Evolutionary conservation across 345 rosid genomes (phyloP).

Genomic region (Anacardium occidentale): DNA sequence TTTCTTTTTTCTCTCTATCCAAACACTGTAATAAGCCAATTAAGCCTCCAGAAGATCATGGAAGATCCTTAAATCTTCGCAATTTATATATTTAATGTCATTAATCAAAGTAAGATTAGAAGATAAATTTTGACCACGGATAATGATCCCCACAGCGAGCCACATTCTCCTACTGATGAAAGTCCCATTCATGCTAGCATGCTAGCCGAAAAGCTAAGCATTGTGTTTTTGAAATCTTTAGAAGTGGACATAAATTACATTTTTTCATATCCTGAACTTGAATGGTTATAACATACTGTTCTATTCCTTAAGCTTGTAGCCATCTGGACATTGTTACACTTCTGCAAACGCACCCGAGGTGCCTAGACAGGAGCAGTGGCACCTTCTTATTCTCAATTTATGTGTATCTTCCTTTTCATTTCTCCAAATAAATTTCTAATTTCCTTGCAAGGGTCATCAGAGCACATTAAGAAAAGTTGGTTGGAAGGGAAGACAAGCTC

Average conservation of each 20-base stretch:
- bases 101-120: no score
- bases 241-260: not conserved
- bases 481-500: slow-evolving; percentile 55
- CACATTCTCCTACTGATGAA: not conserved
- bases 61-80: no score
- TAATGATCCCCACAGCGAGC: no score
- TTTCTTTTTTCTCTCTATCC: no score
- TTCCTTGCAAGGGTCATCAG: slow-evolving; percentile 38
- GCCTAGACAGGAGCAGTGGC: slow-evolving; percentile 6
- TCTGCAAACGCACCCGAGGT: slow-evolving; percentile 1
- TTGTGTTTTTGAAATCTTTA: not conserved
- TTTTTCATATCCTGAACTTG: not conserved
- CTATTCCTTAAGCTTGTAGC: not conserved
- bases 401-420: not conserved
- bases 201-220: slow-evolving; percentile 8
- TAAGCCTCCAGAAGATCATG: no score
- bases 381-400: not conserved
- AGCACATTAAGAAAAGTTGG: slow-evolving; percentile 49
- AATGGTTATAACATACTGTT: not conserved
- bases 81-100: no score
- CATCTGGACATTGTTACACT: not conserved
- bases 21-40: no score
- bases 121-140: no score
- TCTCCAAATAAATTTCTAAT: not conserved
- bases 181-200: slow-evolving; percentile 9